phyloP scores from a whole-genome alignment of 805 yeast genomes.

The Hanseniaspora guilliermondii region DNA sequence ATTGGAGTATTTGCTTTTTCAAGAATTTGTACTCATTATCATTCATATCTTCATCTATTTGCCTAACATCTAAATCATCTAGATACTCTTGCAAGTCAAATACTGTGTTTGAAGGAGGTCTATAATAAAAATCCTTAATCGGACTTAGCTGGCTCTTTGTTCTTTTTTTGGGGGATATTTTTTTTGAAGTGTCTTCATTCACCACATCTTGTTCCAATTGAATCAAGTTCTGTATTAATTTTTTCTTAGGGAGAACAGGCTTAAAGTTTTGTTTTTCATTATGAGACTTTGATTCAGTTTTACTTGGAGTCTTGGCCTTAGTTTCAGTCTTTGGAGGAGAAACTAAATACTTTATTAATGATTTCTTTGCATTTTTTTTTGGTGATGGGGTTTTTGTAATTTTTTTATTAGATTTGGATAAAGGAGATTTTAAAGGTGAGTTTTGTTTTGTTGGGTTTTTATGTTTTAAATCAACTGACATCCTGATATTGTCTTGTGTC shows the following conservation, averaged over 20 bases:
- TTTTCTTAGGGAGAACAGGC: not conserved
- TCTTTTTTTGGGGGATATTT: not conserved
- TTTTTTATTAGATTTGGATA: not conserved
- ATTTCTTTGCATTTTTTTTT: not conserved
- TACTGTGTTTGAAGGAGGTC: conserved; percentile 38
- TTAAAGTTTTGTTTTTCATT: not conserved
- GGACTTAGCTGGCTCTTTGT: conserved; percentile 13
- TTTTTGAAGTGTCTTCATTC: not conserved
- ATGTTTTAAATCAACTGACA: not conserved
- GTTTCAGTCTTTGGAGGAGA: conserved; percentile 8
- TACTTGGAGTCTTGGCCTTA: not conserved
- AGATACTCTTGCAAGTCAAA: conserved; percentile 27
- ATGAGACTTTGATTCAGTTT: not conserved
- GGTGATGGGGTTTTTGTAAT: conserved; percentile 10
- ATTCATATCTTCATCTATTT: not conserved
- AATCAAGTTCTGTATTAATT: conserved; percentile 3
- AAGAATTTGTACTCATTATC: conserved; percentile 34
- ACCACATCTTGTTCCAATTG: not conserved
- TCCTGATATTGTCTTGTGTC: not conserved
- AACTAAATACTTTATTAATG: not conserved
- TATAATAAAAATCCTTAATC: conserved; percentile 28
- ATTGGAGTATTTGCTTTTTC: conserved; percentile 39
- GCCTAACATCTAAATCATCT: conserved; percentile 5
- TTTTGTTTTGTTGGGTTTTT: not conserved
- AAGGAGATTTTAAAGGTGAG: conserved; percentile 1